phyloP scores from a whole-genome alignment of 495 filamentous ascomycete species.

The Cercophora samala region DNA sequence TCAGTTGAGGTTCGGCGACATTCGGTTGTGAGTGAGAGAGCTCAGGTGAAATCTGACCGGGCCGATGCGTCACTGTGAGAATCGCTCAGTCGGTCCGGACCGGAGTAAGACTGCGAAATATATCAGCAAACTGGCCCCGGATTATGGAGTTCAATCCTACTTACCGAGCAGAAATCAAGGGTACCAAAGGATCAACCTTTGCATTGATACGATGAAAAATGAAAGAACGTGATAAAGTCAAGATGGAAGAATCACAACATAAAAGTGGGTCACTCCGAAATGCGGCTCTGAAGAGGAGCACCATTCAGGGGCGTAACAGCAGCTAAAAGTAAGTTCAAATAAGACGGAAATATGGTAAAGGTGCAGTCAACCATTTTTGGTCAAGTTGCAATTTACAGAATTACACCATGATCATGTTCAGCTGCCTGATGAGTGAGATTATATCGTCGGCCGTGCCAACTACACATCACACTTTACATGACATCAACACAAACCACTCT shows the following conservation, averaged over 20 bases:
- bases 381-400: too few relatives aligned
- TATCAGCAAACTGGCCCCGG: not conserved
- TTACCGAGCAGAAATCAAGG: not conserved
- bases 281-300: not conserved
- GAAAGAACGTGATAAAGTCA: not conserved
- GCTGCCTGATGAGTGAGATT: too few relatives aligned
- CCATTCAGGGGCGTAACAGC: not conserved
- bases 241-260: not conserved
- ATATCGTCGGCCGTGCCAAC: not conserved
- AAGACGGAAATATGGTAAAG: not conserved
- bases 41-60: not conserved
- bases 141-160: not conserved
- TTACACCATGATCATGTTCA: too few relatives aligned
- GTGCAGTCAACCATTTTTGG: not conserved
- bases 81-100: not conserved
- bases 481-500: constrained; percentile 14
- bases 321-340: not conserved
- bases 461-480: not conserved
- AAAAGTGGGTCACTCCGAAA: not conserved
- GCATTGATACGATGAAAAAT: not conserved
- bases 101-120: not conserved
- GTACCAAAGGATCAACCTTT: not conserved
- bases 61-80: not conserved
- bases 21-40: not conserved
- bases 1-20: not conserved